Conservation (phyloP, 2,329 filamentous ascomycete species). For the Clarireedia paspali region DNA sequence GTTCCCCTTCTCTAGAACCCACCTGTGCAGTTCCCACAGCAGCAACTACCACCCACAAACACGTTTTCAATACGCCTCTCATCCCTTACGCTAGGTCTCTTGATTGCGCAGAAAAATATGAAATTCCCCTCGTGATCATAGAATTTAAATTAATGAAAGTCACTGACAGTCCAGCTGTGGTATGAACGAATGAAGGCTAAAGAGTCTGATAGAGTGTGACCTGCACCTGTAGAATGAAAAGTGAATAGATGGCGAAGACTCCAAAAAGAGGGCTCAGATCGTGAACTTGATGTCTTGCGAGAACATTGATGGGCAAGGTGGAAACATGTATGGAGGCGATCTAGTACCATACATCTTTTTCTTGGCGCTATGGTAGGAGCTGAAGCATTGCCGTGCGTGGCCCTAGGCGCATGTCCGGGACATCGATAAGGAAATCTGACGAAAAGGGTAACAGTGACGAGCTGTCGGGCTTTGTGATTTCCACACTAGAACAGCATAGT, state of each 20-base stretch:
- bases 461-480: slow-evolving; percentile 6
- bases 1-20: neutral
- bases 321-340: slow-evolving; percentile 20
- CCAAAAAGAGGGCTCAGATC: slow-evolving; percentile 11
- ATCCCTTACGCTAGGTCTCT: slow-evolving; percentile 10
- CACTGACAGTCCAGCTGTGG: slow-evolving; percentile 26
- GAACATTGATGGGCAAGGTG: slow-evolving; percentile 9
- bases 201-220: slow-evolving; percentile 22
- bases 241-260: slow-evolving; percentile 13
- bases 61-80: slow-evolving; percentile 19
- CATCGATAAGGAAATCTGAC: slow-evolving; percentile 8
- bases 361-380: slow-evolving; percentile 18
- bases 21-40: slow-evolving; percentile 20
- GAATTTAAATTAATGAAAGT: slow-evolving; percentile 13
- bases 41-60: slow-evolving; percentile 15
- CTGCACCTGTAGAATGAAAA: slow-evolving; percentile 23
- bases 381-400: slow-evolving; percentile 17
- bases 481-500: neutral
- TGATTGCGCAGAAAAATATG: slow-evolving; percentile 5
- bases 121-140: neutral
- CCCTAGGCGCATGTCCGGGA: slow-evolving; percentile 9
- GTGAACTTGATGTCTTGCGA: slow-evolving; percentile 1
- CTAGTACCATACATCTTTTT: slow-evolving; percentile 18
- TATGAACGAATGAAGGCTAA: slow-evolving; percentile 18
- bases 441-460: slow-evolving; percentile 19